A percentile compares a stretch with the other conserved stretches of the same genome.
Evolutionary conservation across 805 yeast species (phyloP).

Genomic region (Millerozyma acaciae): DNA sequence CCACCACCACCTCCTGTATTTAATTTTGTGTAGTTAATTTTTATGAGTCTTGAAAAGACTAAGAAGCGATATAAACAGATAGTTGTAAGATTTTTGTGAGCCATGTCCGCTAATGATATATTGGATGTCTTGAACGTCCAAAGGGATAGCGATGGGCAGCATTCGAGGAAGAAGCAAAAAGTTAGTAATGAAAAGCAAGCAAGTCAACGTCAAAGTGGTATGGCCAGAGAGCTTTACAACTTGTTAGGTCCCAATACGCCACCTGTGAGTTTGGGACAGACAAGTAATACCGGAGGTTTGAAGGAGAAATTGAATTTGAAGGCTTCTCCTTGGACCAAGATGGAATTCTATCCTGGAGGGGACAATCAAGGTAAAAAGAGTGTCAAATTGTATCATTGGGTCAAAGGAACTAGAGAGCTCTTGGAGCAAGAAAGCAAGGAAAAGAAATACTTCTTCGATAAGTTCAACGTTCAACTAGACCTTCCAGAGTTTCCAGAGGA

Average conservation of each 20-base stretch:
- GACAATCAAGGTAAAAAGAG: conserved; percentile 49
- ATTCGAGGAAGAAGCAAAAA: conserved; percentile 40
- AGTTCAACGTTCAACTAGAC: conserved; percentile 64
- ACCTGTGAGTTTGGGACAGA: conserved; percentile 45
- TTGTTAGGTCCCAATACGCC: conserved; percentile 91
- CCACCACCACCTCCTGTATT: too few relatives aligned
- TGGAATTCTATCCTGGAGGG: conserved; percentile 52
- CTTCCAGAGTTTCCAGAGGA: conserved; percentile 66
- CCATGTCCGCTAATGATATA: conserved; percentile 50
- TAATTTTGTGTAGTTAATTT: too few relatives aligned
- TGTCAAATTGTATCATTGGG: conserved; percentile 72
- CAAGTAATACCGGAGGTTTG: conserved; percentile 47
- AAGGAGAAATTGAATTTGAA: conserved; percentile 63
- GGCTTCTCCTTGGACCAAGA: conserved; percentile 80
- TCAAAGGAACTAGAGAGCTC: conserved; percentile 59
- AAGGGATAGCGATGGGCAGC: conserved; percentile 39
- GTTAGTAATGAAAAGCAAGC: conserved; percentile 15
- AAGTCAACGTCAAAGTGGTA: conserved; percentile 49
- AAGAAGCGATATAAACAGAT: conserved; percentile 1
- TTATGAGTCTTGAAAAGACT: too few relatives aligned
- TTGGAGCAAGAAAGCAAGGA: conserved; percentile 23
- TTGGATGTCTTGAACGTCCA: conserved; percentile 74
- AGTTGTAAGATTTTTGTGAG: neutral
- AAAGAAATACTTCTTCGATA: conserved; percentile 60
- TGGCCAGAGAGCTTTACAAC: conserved; percentile 86